phyloP scores from a whole-genome alignment of 257 asterid species.

The Petunia secreta region DNA sequence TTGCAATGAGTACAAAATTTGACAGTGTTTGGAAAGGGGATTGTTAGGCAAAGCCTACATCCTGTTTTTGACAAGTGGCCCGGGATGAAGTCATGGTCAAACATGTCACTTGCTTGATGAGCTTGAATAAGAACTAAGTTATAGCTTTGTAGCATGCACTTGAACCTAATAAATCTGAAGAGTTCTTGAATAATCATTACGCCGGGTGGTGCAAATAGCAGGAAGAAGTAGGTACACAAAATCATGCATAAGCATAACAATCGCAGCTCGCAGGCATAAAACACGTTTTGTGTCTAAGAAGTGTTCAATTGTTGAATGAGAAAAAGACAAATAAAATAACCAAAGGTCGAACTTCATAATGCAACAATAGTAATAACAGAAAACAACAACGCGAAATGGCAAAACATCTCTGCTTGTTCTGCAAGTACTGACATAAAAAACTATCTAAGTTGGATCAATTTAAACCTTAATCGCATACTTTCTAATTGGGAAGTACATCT shows the following conservation, averaged over 20 bases:
- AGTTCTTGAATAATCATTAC: no score
- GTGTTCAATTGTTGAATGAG: background rate
- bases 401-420: background rate
- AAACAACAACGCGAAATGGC: background rate
- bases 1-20: no score
- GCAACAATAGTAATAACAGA: background rate
- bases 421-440: slow-evolving; percentile 8
- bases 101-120: no score
- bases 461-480: slow-evolving; percentile 77
- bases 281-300: background rate
- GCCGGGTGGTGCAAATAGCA: background rate
- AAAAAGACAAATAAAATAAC: background rate
- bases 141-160: no score
- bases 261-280: no score
- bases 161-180: no score
- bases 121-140: no score
- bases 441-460: background rate
- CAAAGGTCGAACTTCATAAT: background rate
- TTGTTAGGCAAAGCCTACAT: no score
- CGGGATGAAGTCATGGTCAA: no score
- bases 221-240: no score
- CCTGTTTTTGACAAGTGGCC: no score
- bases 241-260: background rate
- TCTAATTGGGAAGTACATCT: slow-evolving; percentile 71
- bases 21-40: no score